phyloP scores from a whole-genome alignment of 805 yeast genomes.

The Candida stauntonica region DNA sequence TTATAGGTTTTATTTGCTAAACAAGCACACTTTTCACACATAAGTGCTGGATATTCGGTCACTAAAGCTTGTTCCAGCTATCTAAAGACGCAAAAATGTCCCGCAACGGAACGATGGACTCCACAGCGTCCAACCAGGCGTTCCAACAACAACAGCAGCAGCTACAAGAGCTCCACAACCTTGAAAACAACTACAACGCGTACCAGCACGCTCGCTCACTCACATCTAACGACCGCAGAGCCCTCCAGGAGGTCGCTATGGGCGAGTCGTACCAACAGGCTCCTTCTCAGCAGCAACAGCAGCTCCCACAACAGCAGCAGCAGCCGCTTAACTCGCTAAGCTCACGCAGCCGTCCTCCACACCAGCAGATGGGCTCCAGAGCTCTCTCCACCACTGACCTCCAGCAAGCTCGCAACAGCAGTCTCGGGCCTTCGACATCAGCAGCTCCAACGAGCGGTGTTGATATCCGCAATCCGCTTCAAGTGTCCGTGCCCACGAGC shows the following conservation, averaged over 20 bases:
- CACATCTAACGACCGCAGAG: conserved; percentile 32
- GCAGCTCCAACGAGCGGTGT: conserved; percentile 6
- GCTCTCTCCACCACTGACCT: conserved; percentile 2
- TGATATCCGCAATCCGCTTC: conserved; percentile 47
- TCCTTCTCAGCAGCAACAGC: conserved; percentile 16
- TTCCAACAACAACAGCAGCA: conserved; percentile 45
- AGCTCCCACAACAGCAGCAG: conserved; percentile 8
- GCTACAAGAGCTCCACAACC: conserved; percentile 41
- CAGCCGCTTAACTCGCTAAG: conserved; percentile 10
- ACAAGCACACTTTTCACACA: too few species aligned
- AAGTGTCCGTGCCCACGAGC: conserved; percentile 47
- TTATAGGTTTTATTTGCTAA: too few species aligned
- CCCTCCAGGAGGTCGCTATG: conserved; percentile 14
- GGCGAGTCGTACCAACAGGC: conserved; percentile 13
- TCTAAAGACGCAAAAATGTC: too few species aligned
- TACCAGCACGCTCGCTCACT: conserved; percentile 40
- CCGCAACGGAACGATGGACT: conserved; percentile 35
- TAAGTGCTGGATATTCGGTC: too few species aligned
- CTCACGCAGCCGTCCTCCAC: conserved; percentile 4
- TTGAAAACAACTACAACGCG: conserved; percentile 36
- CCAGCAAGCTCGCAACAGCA: conserved; percentile 4
- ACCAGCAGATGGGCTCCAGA: conserved; percentile 5
- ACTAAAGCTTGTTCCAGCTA: too few species aligned
- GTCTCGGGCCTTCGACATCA: conserved; percentile 3
- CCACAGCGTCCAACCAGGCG: conserved; percentile 31